Percentiles rank a stretch among this genome's conserved stretches.
phyloP scores from a whole-genome alignment of 768 basidiomycete genomes.

The Rhizopogon rudus region DNA sequence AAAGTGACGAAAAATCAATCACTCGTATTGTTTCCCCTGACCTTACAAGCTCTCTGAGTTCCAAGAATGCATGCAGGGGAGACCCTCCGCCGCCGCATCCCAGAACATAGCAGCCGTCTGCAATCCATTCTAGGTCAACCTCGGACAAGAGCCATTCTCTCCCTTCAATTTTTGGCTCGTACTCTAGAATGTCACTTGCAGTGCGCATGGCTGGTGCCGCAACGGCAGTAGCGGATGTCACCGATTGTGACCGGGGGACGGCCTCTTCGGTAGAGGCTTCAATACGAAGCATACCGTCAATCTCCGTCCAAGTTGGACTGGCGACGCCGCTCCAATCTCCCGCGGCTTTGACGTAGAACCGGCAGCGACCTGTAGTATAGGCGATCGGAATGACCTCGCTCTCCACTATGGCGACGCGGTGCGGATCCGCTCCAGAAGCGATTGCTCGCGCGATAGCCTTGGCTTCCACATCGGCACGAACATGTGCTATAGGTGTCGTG shows the following conservation, averaged over 20 bases:
- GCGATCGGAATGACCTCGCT: conserved; percentile 45
- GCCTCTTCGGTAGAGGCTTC: conserved; percentile 4
- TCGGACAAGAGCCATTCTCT: conserved; percentile 43
- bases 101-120: conserved; percentile 58
- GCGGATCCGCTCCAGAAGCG: conserved; percentile 38
- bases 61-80: conserved; percentile 47
- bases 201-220: conserved; percentile 12
- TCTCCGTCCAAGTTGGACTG: conserved; percentile 17
- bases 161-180: conserved; percentile 33
- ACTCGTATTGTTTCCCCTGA: conserved; percentile 42
- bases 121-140: conserved; percentile 51
- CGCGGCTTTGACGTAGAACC: conserved; percentile 55
- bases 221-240: conserved; percentile 6
- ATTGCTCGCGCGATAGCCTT: conserved; percentile 41
- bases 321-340: conserved; percentile 39
- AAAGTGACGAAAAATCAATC: conserved; percentile 38
- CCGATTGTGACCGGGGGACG: background rate
- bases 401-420: conserved; percentile 47
- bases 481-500: conserved; percentile 25
- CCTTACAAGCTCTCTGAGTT: conserved; percentile 47
- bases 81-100: conserved; percentile 63
- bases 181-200: conserved; percentile 27
- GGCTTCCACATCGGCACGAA: conserved; percentile 29
- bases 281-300: background rate
- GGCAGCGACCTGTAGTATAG: conserved; percentile 28